phyloP scores from a whole-genome alignment of 2,329 filamentous ascomycete species.

The Didymella pomorum region DNA sequence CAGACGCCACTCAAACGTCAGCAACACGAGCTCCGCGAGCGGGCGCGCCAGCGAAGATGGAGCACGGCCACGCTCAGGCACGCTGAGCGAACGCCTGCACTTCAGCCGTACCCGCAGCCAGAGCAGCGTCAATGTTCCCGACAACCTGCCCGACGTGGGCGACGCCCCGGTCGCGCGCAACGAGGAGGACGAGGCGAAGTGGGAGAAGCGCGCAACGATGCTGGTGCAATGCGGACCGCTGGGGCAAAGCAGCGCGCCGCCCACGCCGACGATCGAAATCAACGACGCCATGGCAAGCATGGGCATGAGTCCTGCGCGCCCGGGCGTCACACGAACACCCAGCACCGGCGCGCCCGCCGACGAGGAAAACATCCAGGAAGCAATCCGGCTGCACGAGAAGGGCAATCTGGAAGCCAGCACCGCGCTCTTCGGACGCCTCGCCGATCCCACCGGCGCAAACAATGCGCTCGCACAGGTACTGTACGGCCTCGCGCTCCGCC shows the following conservation, averaged over 20 bases:
- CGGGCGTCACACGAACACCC: constrained; percentile 10
- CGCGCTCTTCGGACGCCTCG: constrained; percentile 82
- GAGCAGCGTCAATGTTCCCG: constrained; percentile 77
- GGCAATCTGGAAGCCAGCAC: constrained; percentile 82
- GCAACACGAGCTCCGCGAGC: constrained; percentile 25
- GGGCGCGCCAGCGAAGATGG: constrained; percentile 15
- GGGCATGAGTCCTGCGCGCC: constrained; percentile 2
- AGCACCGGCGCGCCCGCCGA: constrained; percentile 22
- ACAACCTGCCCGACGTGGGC: constrained; percentile 78
- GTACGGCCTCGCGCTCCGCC: constrained; percentile 88
- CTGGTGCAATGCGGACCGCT: constrained; percentile 70
- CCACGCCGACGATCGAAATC: constrained; percentile 39
- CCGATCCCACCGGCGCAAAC: constrained; percentile 83
- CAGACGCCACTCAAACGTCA: constrained; percentile 46
- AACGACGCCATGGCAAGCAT: constrained; percentile 6
- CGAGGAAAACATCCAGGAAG: constrained; percentile 80
- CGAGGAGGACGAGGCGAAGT: constrained; percentile 67
- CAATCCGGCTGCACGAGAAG: constrained; percentile 90
- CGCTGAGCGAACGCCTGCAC: constrained; percentile 67
- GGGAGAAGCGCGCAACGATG: constrained; percentile 94
- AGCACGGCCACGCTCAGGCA: constrained; percentile 11
- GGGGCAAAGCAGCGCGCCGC: constrained; percentile 44
- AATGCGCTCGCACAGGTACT: constrained; percentile 95
- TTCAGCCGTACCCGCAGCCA: constrained; percentile 63
- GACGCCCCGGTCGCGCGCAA: constrained; percentile 53